phyloP scores from a whole-genome alignment of 306 rosid genomes.

The Trifolium pratense region DNA sequence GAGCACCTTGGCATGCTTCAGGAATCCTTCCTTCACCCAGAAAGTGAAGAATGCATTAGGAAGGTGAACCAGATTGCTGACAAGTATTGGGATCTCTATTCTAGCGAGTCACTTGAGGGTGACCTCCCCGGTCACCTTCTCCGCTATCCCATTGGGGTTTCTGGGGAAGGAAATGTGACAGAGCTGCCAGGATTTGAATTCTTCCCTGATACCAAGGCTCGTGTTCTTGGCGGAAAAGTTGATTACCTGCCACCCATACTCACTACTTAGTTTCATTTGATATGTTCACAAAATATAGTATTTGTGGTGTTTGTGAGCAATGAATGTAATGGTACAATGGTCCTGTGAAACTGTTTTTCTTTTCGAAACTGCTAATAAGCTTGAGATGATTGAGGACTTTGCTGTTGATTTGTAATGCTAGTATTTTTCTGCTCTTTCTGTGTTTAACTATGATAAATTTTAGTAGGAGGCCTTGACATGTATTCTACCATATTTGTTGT shows the following conservation, averaged over 20 bases:
- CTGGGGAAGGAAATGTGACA: constrained; percentile 52
- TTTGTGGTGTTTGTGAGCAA: constrained; percentile 15
- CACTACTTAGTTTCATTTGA: constrained; percentile 56
- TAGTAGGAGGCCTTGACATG: neutral
- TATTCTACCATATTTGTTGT: neutral
- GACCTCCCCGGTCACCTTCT: constrained; percentile 73
- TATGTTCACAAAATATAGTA: constrained; percentile 23
- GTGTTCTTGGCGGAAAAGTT: constrained; percentile 59
- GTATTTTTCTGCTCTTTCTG: neutral
- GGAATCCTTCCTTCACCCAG: constrained; percentile 52
- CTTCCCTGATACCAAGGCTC: constrained; percentile 76
- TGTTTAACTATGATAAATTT: neutral
- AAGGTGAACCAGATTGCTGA: constrained; percentile 61
- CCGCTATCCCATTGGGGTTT: constrained; percentile 61
- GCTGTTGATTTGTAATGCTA: constrained; percentile 2
- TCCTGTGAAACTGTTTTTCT: neutral
- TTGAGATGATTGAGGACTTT: constrained; percentile 12
- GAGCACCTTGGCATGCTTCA: constrained; percentile 69
- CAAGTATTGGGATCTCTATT: constrained; percentile 65
- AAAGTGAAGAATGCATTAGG: constrained; percentile 53
- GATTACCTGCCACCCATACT: constrained; percentile 74
- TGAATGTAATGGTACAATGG: neutral
- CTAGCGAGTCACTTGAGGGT: constrained; percentile 53
- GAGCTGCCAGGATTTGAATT: constrained; percentile 58
- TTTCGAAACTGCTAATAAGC: neutral